Conservation (phyloP, 306 rosid species). For the Inga leiocalycina region DNA sequence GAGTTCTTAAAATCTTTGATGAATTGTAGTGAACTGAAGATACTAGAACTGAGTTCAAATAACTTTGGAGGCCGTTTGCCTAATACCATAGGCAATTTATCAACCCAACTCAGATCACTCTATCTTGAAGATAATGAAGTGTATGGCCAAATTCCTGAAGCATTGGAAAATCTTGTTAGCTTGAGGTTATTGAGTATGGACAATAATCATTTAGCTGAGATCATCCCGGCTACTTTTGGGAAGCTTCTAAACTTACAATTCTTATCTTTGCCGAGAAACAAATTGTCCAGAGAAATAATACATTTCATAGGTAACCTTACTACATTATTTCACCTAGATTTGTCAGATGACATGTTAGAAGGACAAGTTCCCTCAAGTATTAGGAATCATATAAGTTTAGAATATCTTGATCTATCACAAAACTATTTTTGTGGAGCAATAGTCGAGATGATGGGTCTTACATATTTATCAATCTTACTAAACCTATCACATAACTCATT, state of each 20-base stretch:
- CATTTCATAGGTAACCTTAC: not conserved
- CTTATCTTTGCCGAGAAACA: no score
- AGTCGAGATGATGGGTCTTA: not conserved
- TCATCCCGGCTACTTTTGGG: not conserved
- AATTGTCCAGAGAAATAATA: no score
- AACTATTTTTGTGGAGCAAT: not conserved
- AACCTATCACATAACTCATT: not conserved
- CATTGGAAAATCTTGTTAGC: not conserved
- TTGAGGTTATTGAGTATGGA: accelerated
- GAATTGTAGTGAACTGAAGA: no score
- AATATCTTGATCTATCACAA: not conserved
- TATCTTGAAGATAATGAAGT: no score
- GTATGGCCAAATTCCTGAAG: not conserved
- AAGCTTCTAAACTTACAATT: not conserved
- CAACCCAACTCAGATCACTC: no score
- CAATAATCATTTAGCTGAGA: no score
- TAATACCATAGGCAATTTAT: slow-evolving; percentile 22
- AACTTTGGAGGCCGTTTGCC: slow-evolving; percentile 33
- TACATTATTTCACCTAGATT: no score
- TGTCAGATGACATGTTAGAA: not conserved
- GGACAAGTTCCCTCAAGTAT: not conserved
- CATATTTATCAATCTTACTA: not conserved
- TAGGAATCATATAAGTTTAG: not conserved
- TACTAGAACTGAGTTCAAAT: no score
- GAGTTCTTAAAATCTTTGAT: no score